Conservation (phyloP, 129 eudicot species). For the Flaveria ramosissima region DNA sequence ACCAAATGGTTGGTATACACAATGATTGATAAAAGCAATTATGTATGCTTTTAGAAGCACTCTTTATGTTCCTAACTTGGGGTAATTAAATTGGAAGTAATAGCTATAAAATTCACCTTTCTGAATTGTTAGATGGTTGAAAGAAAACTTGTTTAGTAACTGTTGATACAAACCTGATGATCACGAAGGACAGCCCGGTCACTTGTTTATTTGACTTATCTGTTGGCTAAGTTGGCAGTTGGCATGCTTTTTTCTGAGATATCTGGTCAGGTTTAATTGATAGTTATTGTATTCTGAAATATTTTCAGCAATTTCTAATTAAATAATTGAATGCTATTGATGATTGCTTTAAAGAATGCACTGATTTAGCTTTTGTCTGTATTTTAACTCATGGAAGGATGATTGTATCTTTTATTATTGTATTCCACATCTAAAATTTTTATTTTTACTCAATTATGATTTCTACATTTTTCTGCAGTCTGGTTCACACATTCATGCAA, state of each 20-base stretch:
- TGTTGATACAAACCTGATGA: background rate
- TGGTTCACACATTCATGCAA: constrained; percentile 77
- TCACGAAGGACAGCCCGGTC: constrained; percentile 5
- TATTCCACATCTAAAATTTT: background rate
- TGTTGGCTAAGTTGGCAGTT: constrained; percentile 17
- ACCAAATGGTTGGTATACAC: background rate
- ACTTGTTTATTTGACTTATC: background rate
- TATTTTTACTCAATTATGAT: background rate
- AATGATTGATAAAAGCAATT: constrained; percentile 1
- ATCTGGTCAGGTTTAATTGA: background rate
- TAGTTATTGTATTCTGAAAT: background rate
- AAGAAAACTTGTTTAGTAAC: background rate
- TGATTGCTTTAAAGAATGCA: background rate
- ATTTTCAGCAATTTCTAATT: background rate
- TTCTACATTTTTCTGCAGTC: constrained; percentile 45
- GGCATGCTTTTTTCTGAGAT: constrained; percentile 11
- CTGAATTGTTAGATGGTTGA: constrained; percentile 15
- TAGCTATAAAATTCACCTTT: background rate
- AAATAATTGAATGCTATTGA: background rate
- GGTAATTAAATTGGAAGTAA: background rate
- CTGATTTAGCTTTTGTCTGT: background rate
- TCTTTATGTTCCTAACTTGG: background rate
- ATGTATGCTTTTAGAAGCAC: background rate
- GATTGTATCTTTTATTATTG: background rate
- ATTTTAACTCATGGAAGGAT: background rate